Evolutionary conservation across 768 basidiomycete species (phyloP), one percentile per base, ranked within the genome.

Genomic region (Coprinopsis marcescibilis): DNA sequence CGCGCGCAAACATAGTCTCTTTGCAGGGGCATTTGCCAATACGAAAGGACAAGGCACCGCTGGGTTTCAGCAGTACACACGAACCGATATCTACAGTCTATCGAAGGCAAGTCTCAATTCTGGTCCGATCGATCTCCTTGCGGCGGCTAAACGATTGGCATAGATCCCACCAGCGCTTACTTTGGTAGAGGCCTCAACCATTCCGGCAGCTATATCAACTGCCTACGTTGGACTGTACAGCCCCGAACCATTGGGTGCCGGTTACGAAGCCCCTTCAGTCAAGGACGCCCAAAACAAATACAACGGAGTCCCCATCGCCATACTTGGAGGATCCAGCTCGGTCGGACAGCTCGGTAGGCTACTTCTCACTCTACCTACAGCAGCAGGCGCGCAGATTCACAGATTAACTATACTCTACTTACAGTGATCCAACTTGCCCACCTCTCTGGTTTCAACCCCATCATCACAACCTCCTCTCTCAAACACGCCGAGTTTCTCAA

Each of bases 61-160:
- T 64, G 61, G 63, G 8, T 72, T 68, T 48, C 75, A 76, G 53
- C 63, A 69, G 56, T 72, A 68, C 49, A 56, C 65, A 24, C 56
- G 68, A 20, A 60, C 62, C 4, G 60, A 63, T n/a, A 67, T 61
- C 30, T 58, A 64, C 46, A 65, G 64, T 39, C 55, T 64, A 13
- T 56, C 65, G 7, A 73, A 69, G 57, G 70, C 65, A 40, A 68
- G 2, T 49, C 25, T 40, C 30, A 20, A 27, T 43, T 37, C 15
- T 21, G n/a, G n/a, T n/a, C 12, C n/a, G 17, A 13, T 19, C 13
- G n/a, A 8, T 11, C 33, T 19, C n/a, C 17, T 3, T 25, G 11
- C 20, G 12, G 11, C 17, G 12, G 10, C 3, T 15, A 10, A 32
- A 32, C n/a, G 2, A 1, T n/a, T n/a, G n/a, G 7, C 25, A 33